Percentiles rank a stretch among this genome's conserved stretches.
These are phyloP conservation scores for Heterobasidion irregulare DNA, from an alignment of 1,284 basidiomycete species.

Conservation along the genomic window DNA sequence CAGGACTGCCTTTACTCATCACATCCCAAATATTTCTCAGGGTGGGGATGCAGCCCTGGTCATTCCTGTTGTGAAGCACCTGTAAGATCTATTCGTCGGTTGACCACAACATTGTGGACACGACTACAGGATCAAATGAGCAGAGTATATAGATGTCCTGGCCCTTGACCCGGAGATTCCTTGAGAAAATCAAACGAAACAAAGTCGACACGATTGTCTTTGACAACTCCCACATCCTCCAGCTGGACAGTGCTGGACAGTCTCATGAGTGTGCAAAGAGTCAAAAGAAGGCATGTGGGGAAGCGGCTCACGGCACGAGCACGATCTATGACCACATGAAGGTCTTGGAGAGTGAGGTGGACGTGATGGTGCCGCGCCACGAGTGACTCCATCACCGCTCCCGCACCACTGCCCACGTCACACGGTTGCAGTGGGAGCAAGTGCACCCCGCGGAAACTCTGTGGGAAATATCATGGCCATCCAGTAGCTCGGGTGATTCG, in stretches of 20 bases:
- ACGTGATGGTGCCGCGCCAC: slow-evolving; percentile 30
- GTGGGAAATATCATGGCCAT: background rate
- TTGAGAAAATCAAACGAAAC: slow-evolving; percentile 36
- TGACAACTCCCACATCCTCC: slow-evolving; percentile 23
- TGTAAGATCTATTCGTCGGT: background rate
- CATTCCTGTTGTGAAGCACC: slow-evolving; percentile 21
- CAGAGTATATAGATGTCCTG: slow-evolving; percentile 40
- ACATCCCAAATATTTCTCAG: slow-evolving; percentile 17
- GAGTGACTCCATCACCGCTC: slow-evolving; percentile 33
- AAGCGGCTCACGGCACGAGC: slow-evolving; percentile 17
- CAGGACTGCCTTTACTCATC: slow-evolving; percentile 12
- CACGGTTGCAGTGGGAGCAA: slow-evolving; percentile 26
- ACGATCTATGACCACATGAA: slow-evolving; percentile 25
- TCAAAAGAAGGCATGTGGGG: background rate
- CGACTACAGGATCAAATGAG: background rate
- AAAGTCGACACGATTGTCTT: slow-evolving; percentile 26
- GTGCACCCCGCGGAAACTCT: slow-evolving; percentile 37
- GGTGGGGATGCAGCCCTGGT: slow-evolving; percentile 15
- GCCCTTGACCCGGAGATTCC: slow-evolving; percentile 25
- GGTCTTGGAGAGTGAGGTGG: slow-evolving; percentile 36
- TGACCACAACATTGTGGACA: background rate
- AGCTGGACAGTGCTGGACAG: slow-evolving; percentile 14
- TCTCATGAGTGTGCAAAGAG: background rate
- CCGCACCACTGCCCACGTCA: slow-evolving; percentile 41
- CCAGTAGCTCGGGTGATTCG: background rate